Evolutionary conservation across 805 yeast species (phyloP).

Genomic region (Pichia nakasei): DNA sequence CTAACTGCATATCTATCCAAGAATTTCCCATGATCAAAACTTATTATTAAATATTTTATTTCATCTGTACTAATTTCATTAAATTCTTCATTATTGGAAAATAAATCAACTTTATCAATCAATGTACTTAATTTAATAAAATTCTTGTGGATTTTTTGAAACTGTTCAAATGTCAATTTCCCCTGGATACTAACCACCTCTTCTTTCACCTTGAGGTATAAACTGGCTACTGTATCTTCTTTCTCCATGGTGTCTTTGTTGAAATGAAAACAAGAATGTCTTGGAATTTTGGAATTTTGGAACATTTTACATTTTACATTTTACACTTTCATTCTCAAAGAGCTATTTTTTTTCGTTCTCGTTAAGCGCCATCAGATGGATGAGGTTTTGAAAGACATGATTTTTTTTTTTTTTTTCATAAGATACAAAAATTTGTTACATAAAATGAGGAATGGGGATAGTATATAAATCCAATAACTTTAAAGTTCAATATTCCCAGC

Average conservation of each 20-base stretch:
- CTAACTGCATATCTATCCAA: slow-evolving; percentile 11
- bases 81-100: slow-evolving; percentile 10
- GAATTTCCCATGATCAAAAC: slow-evolving; percentile 10
- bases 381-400: no score
- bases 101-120: slow-evolving; percentile 5
- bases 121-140: slow-evolving; percentile 4
- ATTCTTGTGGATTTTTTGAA: slow-evolving; percentile 9
- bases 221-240: not conserved
- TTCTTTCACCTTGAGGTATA: not conserved
- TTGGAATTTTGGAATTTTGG: no score
- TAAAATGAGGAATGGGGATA: no score
- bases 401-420: no score
- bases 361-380: no score
- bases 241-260: no score
- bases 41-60: slow-evolving; percentile 1
- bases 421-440: no score
- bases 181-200: not conserved
- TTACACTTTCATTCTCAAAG: no score
- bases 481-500: no score
- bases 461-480: no score
- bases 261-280: no score
- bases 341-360: no score
- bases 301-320: not conserved
- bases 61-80: slow-evolving; percentile 5
- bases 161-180: slow-evolving; percentile 3